A percentile compares a stretch with the other conserved stretches of the same genome.
These are phyloP conservation scores for Neurospora pannonica DNA, from an alignment of 495 filamentous ascomycete genomes.

Conservation along the genomic window DNA sequence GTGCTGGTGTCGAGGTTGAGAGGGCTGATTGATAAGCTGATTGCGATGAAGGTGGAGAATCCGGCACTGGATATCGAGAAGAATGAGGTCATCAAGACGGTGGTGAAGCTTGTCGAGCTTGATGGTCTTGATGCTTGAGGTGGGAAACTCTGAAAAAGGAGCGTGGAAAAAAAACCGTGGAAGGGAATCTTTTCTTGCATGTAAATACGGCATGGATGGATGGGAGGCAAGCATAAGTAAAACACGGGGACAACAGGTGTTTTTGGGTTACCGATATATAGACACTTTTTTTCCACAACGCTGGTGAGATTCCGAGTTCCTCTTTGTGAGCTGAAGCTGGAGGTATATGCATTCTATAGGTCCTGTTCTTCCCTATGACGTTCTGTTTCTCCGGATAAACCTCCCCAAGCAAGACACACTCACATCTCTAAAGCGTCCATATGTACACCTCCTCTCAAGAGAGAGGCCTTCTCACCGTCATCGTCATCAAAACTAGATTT, in stretches of 20 bases:
- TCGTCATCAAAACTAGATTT: background rate
- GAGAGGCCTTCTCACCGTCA: background rate
- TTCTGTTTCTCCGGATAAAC: background rate
- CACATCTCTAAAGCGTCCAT: background rate
- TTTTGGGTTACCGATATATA: background rate
- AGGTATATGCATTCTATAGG: background rate
- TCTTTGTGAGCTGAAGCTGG: background rate
- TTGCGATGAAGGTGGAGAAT: constrained; percentile 70
- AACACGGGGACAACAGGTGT: background rate
- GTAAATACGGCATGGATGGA: background rate
- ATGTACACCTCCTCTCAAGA: background rate
- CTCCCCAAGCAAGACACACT: background rate
- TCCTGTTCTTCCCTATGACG: background rate
- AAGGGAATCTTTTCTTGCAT: background rate
- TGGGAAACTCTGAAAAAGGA: background rate
- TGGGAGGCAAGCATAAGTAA: background rate
- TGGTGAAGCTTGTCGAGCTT: constrained; percentile 71
- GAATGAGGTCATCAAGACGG: constrained; percentile 63
- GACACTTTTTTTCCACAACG: background rate
- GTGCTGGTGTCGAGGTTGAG: constrained; percentile 77
- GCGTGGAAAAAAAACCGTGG: background rate
- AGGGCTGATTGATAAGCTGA: constrained; percentile 74
- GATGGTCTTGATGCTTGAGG: constrained; percentile 66
- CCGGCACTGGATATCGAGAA: constrained; percentile 40
- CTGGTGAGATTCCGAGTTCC: background rate